phyloP scores from a whole-genome alignment of 192 early-diverging fungal species.

The Coemansia sp. region DNA sequence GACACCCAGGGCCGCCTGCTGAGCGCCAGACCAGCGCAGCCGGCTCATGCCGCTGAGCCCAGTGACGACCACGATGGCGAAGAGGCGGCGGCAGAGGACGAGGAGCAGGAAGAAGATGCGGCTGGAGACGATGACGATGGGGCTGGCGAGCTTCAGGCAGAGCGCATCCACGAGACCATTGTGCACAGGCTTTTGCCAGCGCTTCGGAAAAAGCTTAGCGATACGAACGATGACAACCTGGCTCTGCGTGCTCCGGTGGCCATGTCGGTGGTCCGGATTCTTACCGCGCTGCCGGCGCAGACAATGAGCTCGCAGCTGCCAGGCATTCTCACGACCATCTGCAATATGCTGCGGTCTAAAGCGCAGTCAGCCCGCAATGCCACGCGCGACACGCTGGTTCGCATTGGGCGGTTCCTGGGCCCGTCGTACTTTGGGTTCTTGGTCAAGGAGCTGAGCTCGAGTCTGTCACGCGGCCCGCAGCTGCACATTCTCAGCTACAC shows the following conservation, averaged over 20 bases:
- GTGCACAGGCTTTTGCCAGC: constrained; percentile 76
- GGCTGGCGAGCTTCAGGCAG: constrained; percentile 2
- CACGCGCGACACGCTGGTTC: constrained; percentile 80
- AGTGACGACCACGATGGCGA: constrained; percentile 32
- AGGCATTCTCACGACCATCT: constrained; percentile 79
- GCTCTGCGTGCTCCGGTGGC: constrained; percentile 81
- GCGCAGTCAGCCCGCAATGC: constrained; percentile 78
- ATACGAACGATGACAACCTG: constrained; percentile 71
- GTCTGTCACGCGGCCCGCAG: constrained; percentile 80
- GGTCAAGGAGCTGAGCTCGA: constrained; percentile 74
- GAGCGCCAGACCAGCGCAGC: constrained; percentile 8
- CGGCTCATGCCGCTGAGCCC: background rate
- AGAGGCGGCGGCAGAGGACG: constrained; percentile 29
- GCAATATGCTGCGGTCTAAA: constrained; percentile 77
- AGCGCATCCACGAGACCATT: constrained; percentile 71
- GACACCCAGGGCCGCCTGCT: constrained; percentile 29
- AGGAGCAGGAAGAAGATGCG: constrained; percentile 28
- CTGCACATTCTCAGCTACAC: constrained; percentile 95
- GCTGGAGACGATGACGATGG: constrained; percentile 30
- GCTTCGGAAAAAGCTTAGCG: constrained; percentile 68
- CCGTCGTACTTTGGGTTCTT: constrained; percentile 82
- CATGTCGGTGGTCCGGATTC: constrained; percentile 76
- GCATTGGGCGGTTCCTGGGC: constrained; percentile 80
- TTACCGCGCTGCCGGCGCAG: constrained; percentile 70
- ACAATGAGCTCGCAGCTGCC: constrained; percentile 80